Conservation (phyloP, 768 basidiomycete genomes). For the Rhizopogon vinicolor region DNA sequence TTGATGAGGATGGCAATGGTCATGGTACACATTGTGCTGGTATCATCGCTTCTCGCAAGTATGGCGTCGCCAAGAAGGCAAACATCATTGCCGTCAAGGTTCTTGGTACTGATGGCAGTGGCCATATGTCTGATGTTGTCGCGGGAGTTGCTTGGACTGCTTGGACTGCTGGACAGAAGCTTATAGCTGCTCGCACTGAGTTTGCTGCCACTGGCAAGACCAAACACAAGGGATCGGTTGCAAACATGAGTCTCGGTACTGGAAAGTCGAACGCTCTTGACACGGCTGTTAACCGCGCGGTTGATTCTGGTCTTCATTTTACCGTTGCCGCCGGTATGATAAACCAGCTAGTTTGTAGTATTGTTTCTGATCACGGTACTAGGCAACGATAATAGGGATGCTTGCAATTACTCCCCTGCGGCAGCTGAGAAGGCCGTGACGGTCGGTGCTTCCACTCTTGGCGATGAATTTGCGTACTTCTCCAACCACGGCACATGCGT, state of each 20-base stretch:
- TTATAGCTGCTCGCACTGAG: slow-evolving; percentile 59
- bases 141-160: slow-evolving; percentile 83
- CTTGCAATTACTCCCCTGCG: slow-evolving; percentile 92
- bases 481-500: slow-evolving; percentile 91
- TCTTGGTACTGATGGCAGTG: slow-evolving; percentile 92
- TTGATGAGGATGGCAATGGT: slow-evolving; percentile 89
- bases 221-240: slow-evolving; percentile 89
- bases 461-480: slow-evolving; percentile 83
- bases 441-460: slow-evolving; percentile 86
- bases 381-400: slow-evolving; percentile 84
- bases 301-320: slow-evolving; percentile 83
- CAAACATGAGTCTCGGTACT: slow-evolving; percentile 97
- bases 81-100: slow-evolving; percentile 90
- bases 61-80: slow-evolving; percentile 95
- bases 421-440: slow-evolving; percentile 86
- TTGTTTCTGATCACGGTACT: neutral
- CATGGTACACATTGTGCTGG: slow-evolving; percentile 96
- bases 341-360: neutral
- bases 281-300: slow-evolving; percentile 79
- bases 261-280: slow-evolving; percentile 87
- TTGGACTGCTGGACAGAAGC: slow-evolving; percentile 46
- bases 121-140: slow-evolving; percentile 92
- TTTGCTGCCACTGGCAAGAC: slow-evolving; percentile 72
- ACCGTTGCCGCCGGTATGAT: slow-evolving; percentile 89
- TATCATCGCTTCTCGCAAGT: slow-evolving; percentile 89